A percentile compares a stretch with the other conserved stretches of the same genome.
Conservation (phyloP, 164 flowering plant genomes). For the Dillenia turbinata region DNA sequence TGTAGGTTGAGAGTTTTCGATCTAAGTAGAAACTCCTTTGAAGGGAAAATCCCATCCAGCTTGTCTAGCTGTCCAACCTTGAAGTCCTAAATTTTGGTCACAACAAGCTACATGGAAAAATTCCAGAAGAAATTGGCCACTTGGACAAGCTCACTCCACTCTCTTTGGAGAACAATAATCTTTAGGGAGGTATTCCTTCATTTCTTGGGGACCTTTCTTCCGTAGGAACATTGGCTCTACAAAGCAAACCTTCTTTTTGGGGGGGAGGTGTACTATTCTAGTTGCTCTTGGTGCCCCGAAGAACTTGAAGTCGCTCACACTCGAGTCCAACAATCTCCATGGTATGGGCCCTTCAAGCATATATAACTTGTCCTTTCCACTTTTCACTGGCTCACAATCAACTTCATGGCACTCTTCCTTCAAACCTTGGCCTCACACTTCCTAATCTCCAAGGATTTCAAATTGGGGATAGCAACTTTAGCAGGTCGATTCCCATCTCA, state of each 20-base stretch:
- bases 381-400: too few species aligned
- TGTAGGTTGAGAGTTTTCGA: neutral
- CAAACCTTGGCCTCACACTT: too few species aligned
- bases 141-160: neutral
- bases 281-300: neutral
- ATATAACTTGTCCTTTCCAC: too few species aligned
- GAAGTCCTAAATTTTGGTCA: neutral
- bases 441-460: too few species aligned
- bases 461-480: neutral
- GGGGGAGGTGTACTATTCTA: neutral
- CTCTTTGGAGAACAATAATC: neutral
- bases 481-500: neutral
- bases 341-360: too few species aligned
- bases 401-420: too few species aligned
- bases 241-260: neutral
- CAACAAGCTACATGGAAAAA: slow-evolving; percentile 3
- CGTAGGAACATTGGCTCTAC: neutral
- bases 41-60: slow-evolving; percentile 5
- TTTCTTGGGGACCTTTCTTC: neutral
- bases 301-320: neutral
- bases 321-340: too few species aligned
- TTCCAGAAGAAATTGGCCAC: slow-evolving; percentile 2
- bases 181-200: neutral
- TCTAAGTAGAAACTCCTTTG: slow-evolving; percentile 2
- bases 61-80: neutral